Evolutionary conservation across 106 monocot genomes (phyloP).

Genomic region (Allium sativum): DNA sequence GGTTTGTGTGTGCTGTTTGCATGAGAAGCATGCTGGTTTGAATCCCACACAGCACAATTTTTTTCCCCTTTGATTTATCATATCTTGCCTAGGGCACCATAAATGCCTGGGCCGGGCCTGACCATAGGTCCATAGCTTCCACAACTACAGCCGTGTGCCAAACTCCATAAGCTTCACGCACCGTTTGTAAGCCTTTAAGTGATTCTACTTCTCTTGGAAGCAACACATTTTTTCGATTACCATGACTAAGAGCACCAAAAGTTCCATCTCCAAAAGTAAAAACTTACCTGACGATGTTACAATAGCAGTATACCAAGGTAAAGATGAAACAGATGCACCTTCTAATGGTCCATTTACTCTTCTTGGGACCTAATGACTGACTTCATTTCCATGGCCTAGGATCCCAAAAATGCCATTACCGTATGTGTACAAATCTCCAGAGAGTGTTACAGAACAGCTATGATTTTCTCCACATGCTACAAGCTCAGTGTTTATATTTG

Average conservation of each 20-base stretch:
- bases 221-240: conserved; percentile 18
- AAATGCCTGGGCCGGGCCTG: no score
- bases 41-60: no score
- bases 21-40: no score
- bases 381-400: conserved; percentile 38
- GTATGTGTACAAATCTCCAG: conserved; percentile 65
- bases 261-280: conserved; percentile 38
- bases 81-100: no score
- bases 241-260: conserved; percentile 38
- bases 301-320: conserved; percentile 37
- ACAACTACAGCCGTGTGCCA: conserved; percentile 40
- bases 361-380: conserved; percentile 48
- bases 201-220: conserved; percentile 32
- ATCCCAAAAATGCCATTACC: conserved; percentile 40
- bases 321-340: conserved; percentile 30
- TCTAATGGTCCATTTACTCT: conserved; percentile 27
- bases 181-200: conserved; percentile 22
- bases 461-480: conserved; percentile 51
- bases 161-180: conserved; percentile 29
- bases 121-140: conserved; percentile 7
- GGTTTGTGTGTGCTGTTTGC: no score
- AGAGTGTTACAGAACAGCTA: conserved; percentile 54
- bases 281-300: conserved; percentile 26
- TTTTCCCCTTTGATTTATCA: no score
- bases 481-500: conserved; percentile 22